Base-by-base conservation (phyloP, 805 yeast species). In the Starmerella powellii region DNA sequence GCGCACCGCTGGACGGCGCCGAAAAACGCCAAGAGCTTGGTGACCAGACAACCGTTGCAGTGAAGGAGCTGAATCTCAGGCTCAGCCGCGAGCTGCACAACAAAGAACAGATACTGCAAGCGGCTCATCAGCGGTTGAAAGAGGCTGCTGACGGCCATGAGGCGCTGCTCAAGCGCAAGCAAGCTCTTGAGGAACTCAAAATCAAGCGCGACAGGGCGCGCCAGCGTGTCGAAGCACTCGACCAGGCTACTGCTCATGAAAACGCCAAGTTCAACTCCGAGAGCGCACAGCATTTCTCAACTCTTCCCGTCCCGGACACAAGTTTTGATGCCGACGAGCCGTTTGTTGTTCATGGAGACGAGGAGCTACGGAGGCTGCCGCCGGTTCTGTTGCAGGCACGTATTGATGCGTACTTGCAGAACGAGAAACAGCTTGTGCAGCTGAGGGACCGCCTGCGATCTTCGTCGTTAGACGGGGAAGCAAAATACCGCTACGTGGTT, bases 401-500 rank as follows among this genome's bases (percentile, higher is more conserved):
- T 32, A 74, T 88, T 32, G 70, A 71, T 36, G 94, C 95, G 2
- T 88, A 88, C 62, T 68, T 71, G 44, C 72, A 73, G 50, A 82
- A 88, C 55, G 82, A 82, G 54, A 62, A 61, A 5, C 66, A 66
- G 34, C 65, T 91, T 44, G 64, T 68, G 27, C 56, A 59, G 2
- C 70, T 80, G 37, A 67, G 84, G 31, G 63, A 62, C 27, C 66
- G 64, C 8, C 68, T 86, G 48, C 68, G 67, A 31, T 60, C 71
- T 13, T 69, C 75, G 10, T 74, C 79, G 16, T 61, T 68, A 17
- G 74, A 68, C 42, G 61, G 80, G 37, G 88, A 81, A 53, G 64
- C 67, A 21, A 88, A 88, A 60, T 91, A 86, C 64, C 78, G 91
- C 54, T 72, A 82, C 53, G 95, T 88, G 15, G 86, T 88, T 29